These are phyloP conservation scores for Colletotrichum caudatum DNA, from an alignment of 2,329 filamentous ascomycete species.

Conservation along the genomic window DNA sequence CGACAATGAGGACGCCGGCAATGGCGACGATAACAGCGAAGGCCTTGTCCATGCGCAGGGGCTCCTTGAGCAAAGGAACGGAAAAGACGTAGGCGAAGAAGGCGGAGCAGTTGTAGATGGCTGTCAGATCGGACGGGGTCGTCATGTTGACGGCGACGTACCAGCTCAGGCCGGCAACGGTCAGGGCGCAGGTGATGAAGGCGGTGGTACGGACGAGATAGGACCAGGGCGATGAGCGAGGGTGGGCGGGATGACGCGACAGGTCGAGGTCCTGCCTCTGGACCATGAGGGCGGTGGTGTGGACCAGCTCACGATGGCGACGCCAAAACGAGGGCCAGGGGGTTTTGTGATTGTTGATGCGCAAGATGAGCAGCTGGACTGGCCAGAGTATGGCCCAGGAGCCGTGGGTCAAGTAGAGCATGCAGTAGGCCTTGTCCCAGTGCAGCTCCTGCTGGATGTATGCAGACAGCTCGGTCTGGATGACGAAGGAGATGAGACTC, in stretches of 20 bases:
- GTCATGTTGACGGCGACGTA: conserved; percentile 95
- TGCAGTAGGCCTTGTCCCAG: conserved; percentile 99
- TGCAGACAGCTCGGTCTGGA: conserved; percentile 95
- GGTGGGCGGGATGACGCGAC: conserved; percentile 55
- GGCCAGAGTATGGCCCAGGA: conserved; percentile 95
- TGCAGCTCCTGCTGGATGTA: conserved; percentile 92
- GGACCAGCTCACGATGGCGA: conserved; percentile 63
- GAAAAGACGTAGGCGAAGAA: conserved; percentile 99
- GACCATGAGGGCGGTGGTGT: conserved; percentile 81
- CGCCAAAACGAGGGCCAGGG: conserved; percentile 91
- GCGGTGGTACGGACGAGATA: conserved; percentile 86
- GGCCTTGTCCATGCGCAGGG: conserved; percentile 85
- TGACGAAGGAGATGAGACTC: conserved; percentile 87
- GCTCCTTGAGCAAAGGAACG: conserved; percentile 88
- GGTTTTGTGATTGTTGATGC: conserved; percentile 80
- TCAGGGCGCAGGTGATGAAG: conserved; percentile 86
- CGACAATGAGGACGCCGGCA: conserved; percentile 90
- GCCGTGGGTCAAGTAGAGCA: conserved; percentile 97
- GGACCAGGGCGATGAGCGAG: conserved; percentile 58
- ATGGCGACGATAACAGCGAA: conserved; percentile 90
- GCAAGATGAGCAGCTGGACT: conserved; percentile 81
- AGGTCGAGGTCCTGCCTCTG: conserved; percentile 81
- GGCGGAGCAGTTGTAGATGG: conserved; percentile 98
- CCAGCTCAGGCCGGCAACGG: conserved; percentile 92
- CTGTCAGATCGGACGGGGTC: conserved; percentile 91